Evolutionary conservation across 2,329 filamentous ascomycete genomes (phyloP), one percentile per base, ranked within the genome.

Genomic region (Diaporthe ampelina): DNA sequence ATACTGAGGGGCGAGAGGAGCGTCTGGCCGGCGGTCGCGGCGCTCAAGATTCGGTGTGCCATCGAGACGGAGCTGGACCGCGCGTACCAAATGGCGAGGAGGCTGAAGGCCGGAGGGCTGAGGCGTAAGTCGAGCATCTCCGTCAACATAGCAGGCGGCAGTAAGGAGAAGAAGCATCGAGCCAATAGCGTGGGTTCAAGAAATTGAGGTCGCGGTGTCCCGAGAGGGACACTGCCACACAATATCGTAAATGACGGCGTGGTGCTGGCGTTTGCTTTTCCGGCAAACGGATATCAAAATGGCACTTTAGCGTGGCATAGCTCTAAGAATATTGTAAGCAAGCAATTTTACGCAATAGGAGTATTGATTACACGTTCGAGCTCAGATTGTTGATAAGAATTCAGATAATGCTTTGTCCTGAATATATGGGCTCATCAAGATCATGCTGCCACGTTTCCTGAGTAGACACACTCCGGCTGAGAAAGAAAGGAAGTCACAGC

Each of bases 11-110:
- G 96, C 1, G 96, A 98, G 83, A 86, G 92, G 76, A 95, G 94
- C 77, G 95, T 98, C 0, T 98, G 96, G 95, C 96, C 95, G 0
- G 94, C 95, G 2, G 91, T 98, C 4, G 92, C 92, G 43, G 94
- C 95, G 19, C 84, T 98, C 76, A 93, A 93, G 78, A 92, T 97
- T 9, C 87, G 96, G 9, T 97, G 94, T 82, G 93, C 92, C 6
- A 89, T 98, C 10, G 96, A 98, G 82, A 93, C 95, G 72, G 95
- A 97, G 81, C 86, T 98, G 15, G 95, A 98, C 81, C 87, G 92
- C 61, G 94, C 94, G 0, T 98, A 97, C 82, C 94, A 97, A 82
- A 86, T 93, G 73, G 93, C 96, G 0, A 87, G 94, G 75, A 89
- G 92, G 76, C 82, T 90, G 40, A 90, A 90, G 79, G 88, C 88